These are phyloP conservation scores for Penium margaritaceum DNA, from an alignment of 139 green algal species.

Conservation along the genomic window DNA sequence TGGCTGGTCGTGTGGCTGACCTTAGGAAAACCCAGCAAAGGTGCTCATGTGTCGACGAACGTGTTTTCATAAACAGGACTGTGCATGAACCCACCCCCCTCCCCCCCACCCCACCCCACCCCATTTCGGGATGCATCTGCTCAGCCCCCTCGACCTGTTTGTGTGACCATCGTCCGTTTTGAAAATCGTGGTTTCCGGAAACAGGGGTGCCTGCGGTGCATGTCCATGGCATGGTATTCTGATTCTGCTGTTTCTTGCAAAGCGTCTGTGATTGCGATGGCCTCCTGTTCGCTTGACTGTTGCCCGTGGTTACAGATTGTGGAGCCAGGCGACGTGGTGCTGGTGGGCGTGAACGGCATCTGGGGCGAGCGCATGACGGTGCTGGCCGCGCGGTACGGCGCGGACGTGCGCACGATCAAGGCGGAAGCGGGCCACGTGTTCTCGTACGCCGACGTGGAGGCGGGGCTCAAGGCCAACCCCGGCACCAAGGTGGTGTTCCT, in stretches of 20 bases:
- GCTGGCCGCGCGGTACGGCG: conserved; percentile 71
- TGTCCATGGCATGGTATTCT: not conserved
- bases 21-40: too few relatives aligned
- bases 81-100: too few relatives aligned
- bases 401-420: conserved; percentile 68
- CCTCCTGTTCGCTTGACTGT: not conserved
- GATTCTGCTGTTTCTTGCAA: not conserved
- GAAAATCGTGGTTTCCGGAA: too few relatives aligned
- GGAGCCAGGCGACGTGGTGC: conserved; percentile 74
- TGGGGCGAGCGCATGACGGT: conserved; percentile 80
- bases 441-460: conserved; percentile 39
- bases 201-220: not conserved
- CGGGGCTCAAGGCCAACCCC: conserved; percentile 27
- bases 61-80: too few relatives aligned
- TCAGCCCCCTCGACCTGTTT: not conserved
- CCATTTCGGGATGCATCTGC: not conserved
- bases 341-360: conserved; percentile 61
- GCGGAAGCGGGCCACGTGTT: conserved; percentile 64
- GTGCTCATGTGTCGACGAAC: too few relatives aligned
- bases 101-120: too few relatives aligned
- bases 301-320: conserved; percentile 41
- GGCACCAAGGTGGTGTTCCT: conserved; percentile 34
- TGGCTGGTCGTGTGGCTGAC: too few relatives aligned
- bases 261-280: too few relatives aligned
- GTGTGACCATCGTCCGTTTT: too few relatives aligned